Evolutionary conservation across 257 asterid species (phyloP).

Genomic region (Gynochthodes officinalis): DNA sequence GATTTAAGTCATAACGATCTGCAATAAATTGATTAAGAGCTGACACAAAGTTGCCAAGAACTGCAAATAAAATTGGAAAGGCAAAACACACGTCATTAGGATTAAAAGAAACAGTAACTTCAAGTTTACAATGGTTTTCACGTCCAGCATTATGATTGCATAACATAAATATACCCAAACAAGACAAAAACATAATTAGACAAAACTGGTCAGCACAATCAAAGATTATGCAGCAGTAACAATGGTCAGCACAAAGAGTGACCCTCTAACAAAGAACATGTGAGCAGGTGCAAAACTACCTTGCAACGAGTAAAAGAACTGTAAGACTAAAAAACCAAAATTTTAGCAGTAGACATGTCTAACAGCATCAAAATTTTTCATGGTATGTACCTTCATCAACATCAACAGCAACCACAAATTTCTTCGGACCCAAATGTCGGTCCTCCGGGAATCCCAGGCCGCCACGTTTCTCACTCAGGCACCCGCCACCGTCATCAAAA

Average conservation of each 20-base stretch:
- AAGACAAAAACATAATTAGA: not conserved
- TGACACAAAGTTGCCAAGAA: slow-evolving; percentile 92
- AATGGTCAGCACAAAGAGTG: not conserved
- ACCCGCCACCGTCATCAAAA: slow-evolving; percentile 21
- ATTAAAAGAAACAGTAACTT: no score
- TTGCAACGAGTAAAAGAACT: not conserved
- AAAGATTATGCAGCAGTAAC: no score
- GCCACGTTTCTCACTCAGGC: slow-evolving; percentile 26
- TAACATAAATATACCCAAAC: not conserved
- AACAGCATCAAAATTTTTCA: not conserved
- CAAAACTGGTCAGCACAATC: not conserved
- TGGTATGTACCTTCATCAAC: slow-evolving; percentile 73
- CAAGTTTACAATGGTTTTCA: not conserved
- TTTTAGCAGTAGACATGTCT: not conserved
- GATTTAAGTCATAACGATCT: slow-evolving; percentile 61
- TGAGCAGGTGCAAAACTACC: not conserved
- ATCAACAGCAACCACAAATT: slow-evolving; percentile 70
- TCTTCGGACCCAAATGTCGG: slow-evolving; percentile 31
- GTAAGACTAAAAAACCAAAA: not conserved
- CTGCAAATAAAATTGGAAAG: slow-evolving; percentile 45
- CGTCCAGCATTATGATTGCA: not conserved
- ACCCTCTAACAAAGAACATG: not conserved
- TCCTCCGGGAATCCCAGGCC: slow-evolving; percentile 24
- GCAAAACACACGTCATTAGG: no score
- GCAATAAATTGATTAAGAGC: slow-evolving; percentile 84